Percentiles rank a stretch among this genome's conserved stretches.
Evolutionary conservation across 805 yeast genomes (phyloP).

Genomic region (Debaryomyces hansenii): DNA sequence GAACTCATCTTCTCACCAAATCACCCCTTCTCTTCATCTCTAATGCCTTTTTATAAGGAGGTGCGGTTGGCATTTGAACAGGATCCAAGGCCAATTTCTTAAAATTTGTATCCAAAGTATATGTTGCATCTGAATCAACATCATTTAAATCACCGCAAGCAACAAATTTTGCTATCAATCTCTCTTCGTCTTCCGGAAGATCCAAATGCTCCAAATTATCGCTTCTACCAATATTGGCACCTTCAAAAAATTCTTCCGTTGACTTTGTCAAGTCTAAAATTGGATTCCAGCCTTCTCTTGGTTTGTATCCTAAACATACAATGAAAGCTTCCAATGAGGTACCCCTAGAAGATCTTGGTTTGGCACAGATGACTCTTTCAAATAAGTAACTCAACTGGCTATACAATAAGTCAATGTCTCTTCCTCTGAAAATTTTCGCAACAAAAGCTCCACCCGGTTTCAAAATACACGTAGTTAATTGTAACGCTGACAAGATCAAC

Average conservation of each 20-base stretch:
- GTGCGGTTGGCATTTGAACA: conserved; percentile 93
- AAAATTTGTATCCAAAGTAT: conserved; percentile 48
- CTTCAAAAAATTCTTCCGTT: conserved; percentile 81
- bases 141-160: conserved; percentile 93
- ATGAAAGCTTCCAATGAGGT: conserved; percentile 92
- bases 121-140: conserved; percentile 95
- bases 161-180: conserved; percentile 83
- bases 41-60: conserved; percentile 91
- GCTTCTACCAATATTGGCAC: conserved; percentile 55
- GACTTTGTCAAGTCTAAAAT: conserved; percentile 53
- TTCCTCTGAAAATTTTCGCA: conserved; percentile 94
- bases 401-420: conserved; percentile 91
- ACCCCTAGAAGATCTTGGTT: conserved; percentile 93
- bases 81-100: conserved; percentile 69
- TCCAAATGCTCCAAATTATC: conserved; percentile 46
- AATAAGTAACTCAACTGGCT: conserved; percentile 88
- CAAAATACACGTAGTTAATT: conserved; percentile 83
- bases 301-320: conserved; percentile 85
- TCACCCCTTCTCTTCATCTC: conserved; percentile 79
- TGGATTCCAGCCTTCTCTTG: conserved; percentile 85
- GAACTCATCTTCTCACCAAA: conserved; percentile 1
- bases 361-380: conserved; percentile 88
- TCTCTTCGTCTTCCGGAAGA: conserved; percentile 55
- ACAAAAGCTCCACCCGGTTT: conserved; percentile 91
- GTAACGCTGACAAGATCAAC: conserved; percentile 85